Base-by-base conservation (phyloP, 75 land plant species). In the Selaginella moellendorffii region DNA sequence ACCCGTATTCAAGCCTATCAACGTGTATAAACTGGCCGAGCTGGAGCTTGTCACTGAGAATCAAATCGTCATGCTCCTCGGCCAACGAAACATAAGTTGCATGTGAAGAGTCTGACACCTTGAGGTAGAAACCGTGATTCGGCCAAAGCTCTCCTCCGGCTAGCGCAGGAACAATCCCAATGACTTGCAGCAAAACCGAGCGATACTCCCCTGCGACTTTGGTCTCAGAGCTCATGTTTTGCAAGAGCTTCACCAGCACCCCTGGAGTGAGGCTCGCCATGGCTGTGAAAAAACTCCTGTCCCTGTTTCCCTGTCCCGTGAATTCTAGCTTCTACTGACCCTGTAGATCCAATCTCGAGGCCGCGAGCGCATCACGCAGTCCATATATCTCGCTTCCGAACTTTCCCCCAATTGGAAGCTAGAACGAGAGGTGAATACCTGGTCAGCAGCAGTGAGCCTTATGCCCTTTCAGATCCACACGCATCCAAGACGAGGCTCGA, bases 171-270 rank as follows among this genome's bases (percentile, higher is more conserved):
- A 56, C 24, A 2, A 56, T 20, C 59, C 59, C 24, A 9, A 20
- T 56, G 8, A 56, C 24, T 19, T 19, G 59, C 2, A 24, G 24
- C 9, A 56, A 24, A 19, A 56, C 59, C 24, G 59, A 20, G 24
- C 59, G 24, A n/a, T 88, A 87, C 70, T 85, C 89, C 24, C n/a
- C n/a, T 24, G 21, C 59, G 5, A 56, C 59, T 19, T 56, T 56
- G 5, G 24, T n/a, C 21, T 56, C 59, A 9, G 59, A 9, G 21
- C n/a, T 56, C 59, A 56, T 56, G 59, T 56, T 56, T n/a, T 56
- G n/a, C 19, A 56, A 19, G 8, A 56, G 59, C n/a, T 56, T 56
- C 59, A 56, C 24, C 19, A 56, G 59, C 59, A 56, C 59, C 8
- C 59, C 59, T 56, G 59, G 59, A 2, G 59, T 56, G 8, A 56